Conservation (phyloP, 2,329 filamentous ascomycete species). For the Ophiocordyceps unilateralis region DNA sequence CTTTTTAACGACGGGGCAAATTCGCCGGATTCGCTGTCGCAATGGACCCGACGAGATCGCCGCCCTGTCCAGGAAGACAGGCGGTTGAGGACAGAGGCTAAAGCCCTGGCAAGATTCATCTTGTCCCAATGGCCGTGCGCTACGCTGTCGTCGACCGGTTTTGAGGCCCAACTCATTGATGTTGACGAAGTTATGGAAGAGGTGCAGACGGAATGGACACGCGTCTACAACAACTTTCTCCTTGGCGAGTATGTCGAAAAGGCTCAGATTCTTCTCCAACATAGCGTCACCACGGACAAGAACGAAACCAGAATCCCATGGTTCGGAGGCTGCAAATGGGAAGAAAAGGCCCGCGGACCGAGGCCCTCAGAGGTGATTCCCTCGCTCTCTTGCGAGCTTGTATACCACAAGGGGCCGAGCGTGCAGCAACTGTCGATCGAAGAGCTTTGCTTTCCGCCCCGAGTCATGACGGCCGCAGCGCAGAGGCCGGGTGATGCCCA, state of each 20-base stretch:
- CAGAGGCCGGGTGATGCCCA: not conserved
- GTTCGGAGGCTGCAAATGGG: not conserved
- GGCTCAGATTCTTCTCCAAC: not conserved
- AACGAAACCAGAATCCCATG: not conserved
- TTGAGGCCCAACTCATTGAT: not conserved
- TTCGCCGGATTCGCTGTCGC: not conserved
- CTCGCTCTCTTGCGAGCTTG: not conserved
- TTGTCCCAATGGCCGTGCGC: constrained; percentile 3
- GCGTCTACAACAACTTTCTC: not conserved
- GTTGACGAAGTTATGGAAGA: not conserved
- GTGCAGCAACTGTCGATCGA: not conserved
- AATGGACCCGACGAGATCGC: not conserved
- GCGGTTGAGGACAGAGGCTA: not conserved
- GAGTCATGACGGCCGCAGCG: not conserved
- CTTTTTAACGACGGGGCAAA: not conserved
- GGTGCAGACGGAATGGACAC: not conserved
- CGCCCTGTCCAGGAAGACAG: not conserved
- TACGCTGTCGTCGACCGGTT: not conserved
- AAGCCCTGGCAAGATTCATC: not conserved
- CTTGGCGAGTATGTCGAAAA: not conserved
- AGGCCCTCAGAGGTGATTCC: not conserved
- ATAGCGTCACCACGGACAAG: not conserved
- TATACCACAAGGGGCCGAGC: not conserved
- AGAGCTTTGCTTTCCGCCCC: not conserved
- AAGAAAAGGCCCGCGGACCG: not conserved